Evolutionary conservation across 2,329 filamentous ascomycete genomes (phyloP).

Genomic region (Alternaria sp.): DNA sequence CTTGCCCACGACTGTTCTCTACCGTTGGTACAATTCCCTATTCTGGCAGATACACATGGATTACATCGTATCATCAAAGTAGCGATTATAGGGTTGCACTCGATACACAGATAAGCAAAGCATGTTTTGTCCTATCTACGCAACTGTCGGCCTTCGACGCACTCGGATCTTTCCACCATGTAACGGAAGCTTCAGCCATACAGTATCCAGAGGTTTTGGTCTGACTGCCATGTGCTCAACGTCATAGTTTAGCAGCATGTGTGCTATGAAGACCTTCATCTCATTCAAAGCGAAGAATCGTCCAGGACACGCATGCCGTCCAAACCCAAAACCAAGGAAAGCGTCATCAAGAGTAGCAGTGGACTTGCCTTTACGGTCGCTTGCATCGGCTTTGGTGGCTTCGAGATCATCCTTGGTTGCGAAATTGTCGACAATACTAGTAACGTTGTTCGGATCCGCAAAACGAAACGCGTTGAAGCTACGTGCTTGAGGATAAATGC

Average conservation of each 20-base stretch:
- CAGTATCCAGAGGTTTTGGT: slow-evolving; percentile 21
- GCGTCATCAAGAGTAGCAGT: slow-evolving; percentile 27
- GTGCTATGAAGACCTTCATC: slow-evolving; percentile 29
- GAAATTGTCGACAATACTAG: slow-evolving; percentile 24
- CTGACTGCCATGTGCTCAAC: slow-evolving; percentile 22
- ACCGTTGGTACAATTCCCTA: neutral
- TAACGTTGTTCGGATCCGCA: slow-evolving; percentile 18
- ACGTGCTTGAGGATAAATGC: slow-evolving; percentile 24
- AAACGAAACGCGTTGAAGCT: slow-evolving; percentile 28
- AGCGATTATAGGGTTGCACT: neutral
- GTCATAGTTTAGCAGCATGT: slow-evolving; percentile 28
- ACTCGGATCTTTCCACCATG: slow-evolving; percentile 18
- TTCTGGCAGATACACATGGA: neutral
- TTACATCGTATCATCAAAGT: neutral
- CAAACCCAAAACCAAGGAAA: slow-evolving; percentile 29
- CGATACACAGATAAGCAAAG: neutral
- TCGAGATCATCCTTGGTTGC: slow-evolving; percentile 23
- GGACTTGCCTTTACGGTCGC: slow-evolving; percentile 21
- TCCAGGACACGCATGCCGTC: slow-evolving; percentile 24
- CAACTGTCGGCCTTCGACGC: slow-evolving; percentile 3
- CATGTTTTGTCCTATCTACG: neutral
- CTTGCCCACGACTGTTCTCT: neutral
- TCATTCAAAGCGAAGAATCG: slow-evolving; percentile 29
- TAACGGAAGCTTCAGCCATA: slow-evolving; percentile 24
- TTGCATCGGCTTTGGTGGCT: slow-evolving; percentile 7